Evolutionary conservation across 2,329 filamentous ascomycete species (phyloP), one percentile per base, ranked within the genome.

Genomic region (Colletotrichum sp.): DNA sequence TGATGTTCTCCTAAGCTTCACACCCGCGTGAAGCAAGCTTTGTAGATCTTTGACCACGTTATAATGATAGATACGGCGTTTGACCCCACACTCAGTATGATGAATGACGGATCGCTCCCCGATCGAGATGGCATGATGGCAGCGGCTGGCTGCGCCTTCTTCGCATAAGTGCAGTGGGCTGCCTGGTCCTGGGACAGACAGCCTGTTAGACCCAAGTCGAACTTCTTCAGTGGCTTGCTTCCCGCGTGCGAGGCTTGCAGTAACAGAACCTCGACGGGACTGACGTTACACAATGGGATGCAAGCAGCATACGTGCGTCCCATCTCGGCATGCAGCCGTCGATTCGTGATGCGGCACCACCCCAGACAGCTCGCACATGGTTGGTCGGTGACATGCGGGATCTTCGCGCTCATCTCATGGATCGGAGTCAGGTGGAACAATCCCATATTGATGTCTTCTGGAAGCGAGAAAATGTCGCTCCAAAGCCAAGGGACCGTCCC

Each of bases 1-100:
- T 24, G 81, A 79, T 13, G 82, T 81, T 66, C 80, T 79, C 75
- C 77, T 83, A 21, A 77, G 61, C 6, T 73, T 83, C 65, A 79
- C 67, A 28, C 76, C 77, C 21, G 76, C 66, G n/a, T 80, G 72
- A 61, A 30, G 9, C 9, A 16, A 36, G 12, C 7, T 16, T n/a
- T 8, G 8, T 55, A 15, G 28, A 34, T 24, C 12, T 28, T n/a
- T 13, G 5, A n/a, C 4, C 16, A 24, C 34, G 8, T 30, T 67
- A 36, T n/a, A 18, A 64, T 43, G n/a, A 18, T 9, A 36, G 12
- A 24, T 26, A 4, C 9, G 8, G 21, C 28, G 34, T 64, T 21
- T 38, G 21, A 24, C 36, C 30, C 18, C 61, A 36, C 13, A 15
- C 7, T 64, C 34, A 9, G 32, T 13, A 21, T 32, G 18, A 32